Base-by-base conservation (phyloP, 805 yeast species). In the Yamadazyma insecticola region DNA sequence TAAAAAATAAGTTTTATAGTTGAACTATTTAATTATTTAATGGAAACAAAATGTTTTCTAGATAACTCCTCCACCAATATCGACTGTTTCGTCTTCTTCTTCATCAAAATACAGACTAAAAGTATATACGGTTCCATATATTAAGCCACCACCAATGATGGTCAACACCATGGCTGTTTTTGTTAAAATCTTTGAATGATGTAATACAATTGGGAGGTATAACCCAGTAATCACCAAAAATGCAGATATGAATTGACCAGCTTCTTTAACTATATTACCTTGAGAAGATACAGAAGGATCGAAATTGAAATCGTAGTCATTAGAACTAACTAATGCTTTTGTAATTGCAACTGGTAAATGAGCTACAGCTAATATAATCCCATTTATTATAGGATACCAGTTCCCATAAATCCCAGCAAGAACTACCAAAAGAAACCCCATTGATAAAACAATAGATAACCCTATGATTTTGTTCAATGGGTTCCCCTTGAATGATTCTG, bases 391-490 rank as follows among this genome's bases (percentile, higher is more conserved):
- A 22, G 98, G 97, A 48, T 81, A 77, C 94, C 96, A 92, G 55
- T 87, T 88, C 28, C 85, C 83, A 62, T 76, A 86, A 9, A 92
- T 67, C 31, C 95, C 88, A 27, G 96, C 87, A 20, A 92, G 67
- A 16, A 90, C 84, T 26, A 89, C 87, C 41, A 92, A 66, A 21
- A 92, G 73, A 48, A 90, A 90, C 5, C 98, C 98, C 43, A 87
- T 71, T 1, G 97, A 92, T 18, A 90, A 70, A 27, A 89, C 78
- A 23, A 79, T 69, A 11, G 92, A 75, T 13, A 86, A 74, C 11
- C 81, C 80, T 25, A 86, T 81, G 47, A 87, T 82, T 50, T 78
- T 81, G 35, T 85, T 81, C 40, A 87, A 61, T 21, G 95, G 94
- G 40, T 80, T 60, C 5, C 22, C 24, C 18, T 72, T 35, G 30